These are phyloP conservation scores for Lathyrus aphaca DNA, from an alignment of 306 rosid species.

Conservation along the genomic window DNA sequence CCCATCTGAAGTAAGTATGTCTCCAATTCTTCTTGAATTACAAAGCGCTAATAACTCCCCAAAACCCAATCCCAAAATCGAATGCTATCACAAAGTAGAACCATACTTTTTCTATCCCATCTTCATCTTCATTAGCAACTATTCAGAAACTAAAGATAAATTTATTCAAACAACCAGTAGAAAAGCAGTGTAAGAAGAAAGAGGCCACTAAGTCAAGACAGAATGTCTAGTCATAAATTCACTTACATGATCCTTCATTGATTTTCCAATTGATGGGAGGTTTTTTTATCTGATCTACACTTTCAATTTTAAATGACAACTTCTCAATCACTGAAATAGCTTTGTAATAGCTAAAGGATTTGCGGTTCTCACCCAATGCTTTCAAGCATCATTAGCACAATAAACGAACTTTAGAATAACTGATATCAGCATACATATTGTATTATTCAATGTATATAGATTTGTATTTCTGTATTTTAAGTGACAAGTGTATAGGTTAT, in stretches of 20 bases:
- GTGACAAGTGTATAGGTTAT: no score
- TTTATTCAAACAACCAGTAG: constrained; percentile 18
- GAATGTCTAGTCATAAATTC: constrained; percentile 8
- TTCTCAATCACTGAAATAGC: constrained; percentile 86
- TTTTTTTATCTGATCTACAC: constrained; percentile 69
- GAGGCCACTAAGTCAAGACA: constrained; percentile 13
- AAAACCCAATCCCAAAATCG: constrained; percentile 32
- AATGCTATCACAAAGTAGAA: constrained; percentile 25
- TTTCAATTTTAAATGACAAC: constrained; percentile 76
- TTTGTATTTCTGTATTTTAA: no score
- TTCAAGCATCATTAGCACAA: constrained; percentile 43
- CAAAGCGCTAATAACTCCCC: constrained; percentile 27
- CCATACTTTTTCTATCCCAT: constrained; percentile 17
- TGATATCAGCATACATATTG: no score
- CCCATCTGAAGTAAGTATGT: constrained; percentile 38
- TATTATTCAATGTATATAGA: no score
- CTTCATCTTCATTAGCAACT: constrained; percentile 15
- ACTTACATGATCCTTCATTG: constrained; percentile 91
- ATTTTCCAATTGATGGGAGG: constrained; percentile 85
- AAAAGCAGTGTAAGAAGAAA: constrained; percentile 29
- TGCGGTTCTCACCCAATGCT: constrained; percentile 92
- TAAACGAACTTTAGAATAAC: constrained; percentile 36
- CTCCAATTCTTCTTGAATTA: constrained; percentile 33
- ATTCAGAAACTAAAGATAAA: constrained; percentile 14
- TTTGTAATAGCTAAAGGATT: constrained; percentile 94